Percentiles rank a stretch among this genome's conserved stretches.
Conservation (phyloP, 768 basidiomycete genomes). For the Gyrodon lividus region DNA sequence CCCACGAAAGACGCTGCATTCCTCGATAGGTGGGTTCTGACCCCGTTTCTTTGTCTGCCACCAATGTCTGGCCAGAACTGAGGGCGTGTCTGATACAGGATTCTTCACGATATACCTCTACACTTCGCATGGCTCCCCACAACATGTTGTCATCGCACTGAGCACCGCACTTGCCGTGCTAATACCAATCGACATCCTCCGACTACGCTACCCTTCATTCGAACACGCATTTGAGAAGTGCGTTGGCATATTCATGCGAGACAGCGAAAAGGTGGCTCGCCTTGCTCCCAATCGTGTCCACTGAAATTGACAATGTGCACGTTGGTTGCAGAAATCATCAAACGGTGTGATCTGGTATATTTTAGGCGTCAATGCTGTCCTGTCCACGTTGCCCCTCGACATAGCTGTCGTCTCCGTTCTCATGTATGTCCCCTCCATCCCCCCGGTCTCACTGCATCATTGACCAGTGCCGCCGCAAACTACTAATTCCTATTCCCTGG, state of each 20-base stretch:
- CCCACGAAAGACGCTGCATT: conserved; percentile 83
- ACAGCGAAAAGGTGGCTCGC: conserved; percentile 69
- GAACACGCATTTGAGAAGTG: conserved; percentile 67
- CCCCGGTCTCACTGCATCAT: not conserved
- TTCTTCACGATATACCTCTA: conserved; percentile 66
- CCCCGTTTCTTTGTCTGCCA: not conserved
- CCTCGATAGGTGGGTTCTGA: conserved; percentile 72
- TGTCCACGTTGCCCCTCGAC: conserved; percentile 77
- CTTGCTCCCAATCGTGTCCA: not conserved
- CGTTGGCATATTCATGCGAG: conserved; percentile 86
- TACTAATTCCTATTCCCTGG: not conserved
- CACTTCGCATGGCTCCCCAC: conserved; percentile 44
- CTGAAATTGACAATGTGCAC: not conserved
- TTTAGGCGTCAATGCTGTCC: conserved; percentile 76
- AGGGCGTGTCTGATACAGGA: conserved; percentile 37
- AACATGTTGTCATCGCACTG: conserved; percentile 58
- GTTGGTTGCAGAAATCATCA: conserved; percentile 48
- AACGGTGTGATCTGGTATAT: conserved; percentile 93
- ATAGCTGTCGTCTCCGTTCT: conserved; percentile 88
- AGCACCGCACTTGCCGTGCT: conserved; percentile 67
- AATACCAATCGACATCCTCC: conserved; percentile 70
- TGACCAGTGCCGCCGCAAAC: not conserved
- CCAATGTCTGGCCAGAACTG: not conserved
- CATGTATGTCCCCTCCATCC: conserved; percentile 55
- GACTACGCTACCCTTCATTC: conserved; percentile 64